These are phyloP conservation scores for Tolypocladium tropicale DNA, from an alignment of 2,329 filamentous ascomycete genomes.

Conservation along the genomic window DNA sequence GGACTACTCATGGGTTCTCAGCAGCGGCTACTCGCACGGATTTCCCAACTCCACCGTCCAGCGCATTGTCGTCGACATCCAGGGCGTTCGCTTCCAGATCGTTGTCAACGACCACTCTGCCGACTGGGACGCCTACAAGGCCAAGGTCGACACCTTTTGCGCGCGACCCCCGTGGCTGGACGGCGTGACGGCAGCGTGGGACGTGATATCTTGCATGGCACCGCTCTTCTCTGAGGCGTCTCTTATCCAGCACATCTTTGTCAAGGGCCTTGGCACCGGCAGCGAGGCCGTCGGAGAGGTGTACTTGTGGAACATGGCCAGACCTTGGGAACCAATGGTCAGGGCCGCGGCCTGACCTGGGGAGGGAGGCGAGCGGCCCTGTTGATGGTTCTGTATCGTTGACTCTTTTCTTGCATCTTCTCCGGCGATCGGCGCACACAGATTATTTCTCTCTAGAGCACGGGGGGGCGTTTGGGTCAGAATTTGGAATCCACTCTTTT, in stretches of 20 bases:
- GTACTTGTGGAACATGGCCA: conserved; percentile 29
- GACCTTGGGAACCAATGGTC: conserved; percentile 33
- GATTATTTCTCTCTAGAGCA: neutral
- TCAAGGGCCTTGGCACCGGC: conserved; percentile 18
- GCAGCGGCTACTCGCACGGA: conserved; percentile 8
- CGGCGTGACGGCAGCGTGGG: neutral
- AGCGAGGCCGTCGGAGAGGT: conserved; percentile 22
- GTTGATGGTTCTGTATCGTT: neutral
- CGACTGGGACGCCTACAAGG: conserved; percentile 20
- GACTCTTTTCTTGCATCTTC: neutral
- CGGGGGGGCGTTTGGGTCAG: neutral
- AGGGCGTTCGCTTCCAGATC: conserved; percentile 27
- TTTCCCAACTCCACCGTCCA: conserved; percentile 21
- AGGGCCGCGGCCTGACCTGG: conserved; percentile 22
- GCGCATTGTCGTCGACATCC: conserved; percentile 27
- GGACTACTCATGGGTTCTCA: conserved; percentile 25
- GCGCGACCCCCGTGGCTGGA: conserved; percentile 14
- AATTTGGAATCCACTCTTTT: neutral
- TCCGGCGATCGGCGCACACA: neutral
- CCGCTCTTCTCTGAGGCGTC: neutral
- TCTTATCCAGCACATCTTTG: conserved; percentile 23
- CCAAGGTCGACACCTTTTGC: conserved; percentile 23
- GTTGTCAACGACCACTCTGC: conserved; percentile 25
- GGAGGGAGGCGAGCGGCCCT: neutral
- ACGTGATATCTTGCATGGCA: neutral